These are phyloP conservation scores for Rugonectria rugulosa DNA, from an alignment of 2,329 filamentous ascomycete genomes.

Conservation along the genomic window DNA sequence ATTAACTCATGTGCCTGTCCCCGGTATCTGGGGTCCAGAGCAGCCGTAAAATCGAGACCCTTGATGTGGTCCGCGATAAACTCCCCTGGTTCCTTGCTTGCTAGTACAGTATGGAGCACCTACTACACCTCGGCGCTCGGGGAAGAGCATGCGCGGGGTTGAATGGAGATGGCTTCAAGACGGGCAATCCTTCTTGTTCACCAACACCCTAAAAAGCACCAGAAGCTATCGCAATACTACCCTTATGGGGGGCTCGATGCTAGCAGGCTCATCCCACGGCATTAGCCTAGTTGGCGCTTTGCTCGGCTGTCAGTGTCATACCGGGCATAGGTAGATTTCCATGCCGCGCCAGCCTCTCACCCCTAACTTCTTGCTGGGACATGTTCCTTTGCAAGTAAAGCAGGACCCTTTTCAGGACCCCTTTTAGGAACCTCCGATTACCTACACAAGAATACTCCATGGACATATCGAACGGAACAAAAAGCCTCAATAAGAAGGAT, in stretches of 20 bases:
- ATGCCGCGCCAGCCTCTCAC: constrained; percentile 25
- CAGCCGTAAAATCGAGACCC: neutral
- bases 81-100: neutral
- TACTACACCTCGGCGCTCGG: constrained; percentile 1
- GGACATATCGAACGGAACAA: too few relatives aligned
- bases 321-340: constrained; percentile 12
- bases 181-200: constrained; percentile 18
- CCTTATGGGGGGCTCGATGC: too few relatives aligned
- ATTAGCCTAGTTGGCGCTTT: constrained; percentile 29
- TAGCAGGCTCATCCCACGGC: too few relatives aligned
- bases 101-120: too few relatives aligned
- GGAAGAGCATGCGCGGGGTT: constrained; percentile 9
- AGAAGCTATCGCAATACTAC: constrained; percentile 8
- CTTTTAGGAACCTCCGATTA: too few relatives aligned
- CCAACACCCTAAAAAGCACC: constrained; percentile 13
- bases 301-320: constrained; percentile 23
- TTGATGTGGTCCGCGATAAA: constrained; percentile 6
- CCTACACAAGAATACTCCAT: too few relatives aligned
- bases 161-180: constrained; percentile 26
- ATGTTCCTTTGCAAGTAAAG: neutral
- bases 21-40: too few relatives aligned
- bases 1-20: too few relatives aligned
- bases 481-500: too few relatives aligned
- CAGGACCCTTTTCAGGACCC: too few relatives aligned
- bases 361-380: neutral